Base-by-base conservation (phyloP, 2,329 filamentous ascomycete genomes). In the Rhytidhysteron rufulum region DNA sequence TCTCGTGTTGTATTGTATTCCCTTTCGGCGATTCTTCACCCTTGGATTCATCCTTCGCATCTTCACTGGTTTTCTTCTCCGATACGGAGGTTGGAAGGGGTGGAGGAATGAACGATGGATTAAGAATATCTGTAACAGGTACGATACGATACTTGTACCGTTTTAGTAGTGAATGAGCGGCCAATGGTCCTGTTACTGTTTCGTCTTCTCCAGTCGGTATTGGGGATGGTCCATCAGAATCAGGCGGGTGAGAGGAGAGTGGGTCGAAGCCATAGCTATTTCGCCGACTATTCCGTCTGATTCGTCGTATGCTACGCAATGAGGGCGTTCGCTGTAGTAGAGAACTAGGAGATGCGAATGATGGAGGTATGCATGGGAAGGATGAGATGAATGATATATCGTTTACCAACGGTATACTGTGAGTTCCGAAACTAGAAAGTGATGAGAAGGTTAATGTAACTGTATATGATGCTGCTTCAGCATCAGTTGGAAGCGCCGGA, bases 381-480 rank as follows among this genome's bases (percentile, higher is more conserved):
- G 75, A 74, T 1, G 74, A 69, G 31, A 81, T 60, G 50, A 79
- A 80, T 20, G 73, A 67, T 11, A 76, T 68, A 42, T 78, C 74
- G 53, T 76, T 68, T 13, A 58, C 62, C 19, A 80, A 57, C 1
- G 69, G 50, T n/a, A 66, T 40, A 2, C 47, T 54, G 34, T 58
- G 45, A 2, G 35, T 45, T 4, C 34, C 39, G 9, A 30, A 35
- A 16, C 42, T 40, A 2, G 48, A 42, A 5, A 53, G 37, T 13
- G 53, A 51, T 8, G 44, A 51, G 47, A 71, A 70, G 1, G 58
- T 63, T 18, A 71, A 39, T 1, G 57, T 53, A 13, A 60, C 57
- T 2, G 49, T 51, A 11, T 48, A 32, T n/a, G n/a, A n/a, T n/a
- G n/a, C n/a, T 11, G 21, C 22, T 17, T 40, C 40, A 7, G 34